phyloP scores from a whole-genome alignment of 345 rosid species.

The Eucalyptus guilfoylei region DNA sequence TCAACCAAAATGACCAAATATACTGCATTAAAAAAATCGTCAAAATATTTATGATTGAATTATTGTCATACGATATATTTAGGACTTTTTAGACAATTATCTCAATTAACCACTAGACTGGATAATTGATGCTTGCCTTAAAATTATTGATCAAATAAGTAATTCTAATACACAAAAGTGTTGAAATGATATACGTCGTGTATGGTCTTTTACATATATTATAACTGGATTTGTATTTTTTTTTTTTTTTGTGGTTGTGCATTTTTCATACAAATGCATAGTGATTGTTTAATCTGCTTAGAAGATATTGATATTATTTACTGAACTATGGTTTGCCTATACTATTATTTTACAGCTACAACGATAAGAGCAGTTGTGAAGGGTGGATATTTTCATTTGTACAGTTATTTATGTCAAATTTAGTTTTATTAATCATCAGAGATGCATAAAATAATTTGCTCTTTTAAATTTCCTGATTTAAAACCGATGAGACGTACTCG shows the following conservation, averaged over 20 bases:
- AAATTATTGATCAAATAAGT: accelerated
- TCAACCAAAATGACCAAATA: accelerated
- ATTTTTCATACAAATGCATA: background rate
- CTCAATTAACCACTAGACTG: accelerated
- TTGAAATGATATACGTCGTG: accelerated
- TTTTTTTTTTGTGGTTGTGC: background rate
- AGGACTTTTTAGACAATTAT: background rate
- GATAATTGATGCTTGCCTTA: background rate
- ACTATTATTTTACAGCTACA: accelerated
- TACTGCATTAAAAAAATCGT: accelerated
- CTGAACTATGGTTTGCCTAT: background rate
- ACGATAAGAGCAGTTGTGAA: background rate
- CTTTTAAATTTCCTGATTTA: no score
- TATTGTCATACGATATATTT: accelerated
- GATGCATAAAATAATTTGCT: background rate
- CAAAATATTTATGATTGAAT: accelerated
- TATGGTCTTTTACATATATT: background rate
- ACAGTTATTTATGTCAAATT: no score
- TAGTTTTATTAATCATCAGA: background rate
- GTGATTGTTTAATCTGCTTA: accelerated
- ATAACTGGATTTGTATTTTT: background rate
- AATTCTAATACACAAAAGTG: background rate
- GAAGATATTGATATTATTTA: accelerated
- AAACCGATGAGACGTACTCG: background rate
- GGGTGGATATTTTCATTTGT: background rate